Evolutionary conservation across 1,284 basidiomycete genomes (phyloP).

Genomic region (Ganoderma boninense): DNA sequence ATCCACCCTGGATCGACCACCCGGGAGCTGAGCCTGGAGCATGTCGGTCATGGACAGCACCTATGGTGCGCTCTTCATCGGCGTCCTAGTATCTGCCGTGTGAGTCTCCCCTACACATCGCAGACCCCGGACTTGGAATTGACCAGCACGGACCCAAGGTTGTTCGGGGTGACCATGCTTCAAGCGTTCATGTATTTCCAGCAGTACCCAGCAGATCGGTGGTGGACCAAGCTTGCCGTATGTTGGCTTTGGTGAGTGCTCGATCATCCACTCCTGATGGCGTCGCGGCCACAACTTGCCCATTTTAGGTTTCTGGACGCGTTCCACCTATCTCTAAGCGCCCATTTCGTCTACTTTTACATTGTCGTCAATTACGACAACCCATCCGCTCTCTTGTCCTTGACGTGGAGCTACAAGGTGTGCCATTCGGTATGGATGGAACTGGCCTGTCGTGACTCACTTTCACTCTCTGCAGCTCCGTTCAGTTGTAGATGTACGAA

Average conservation of each 20-base stretch:
- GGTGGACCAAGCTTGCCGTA: conserved; percentile 48
- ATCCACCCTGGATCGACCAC: conserved; percentile 8
- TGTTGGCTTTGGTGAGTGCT: conserved; percentile 36
- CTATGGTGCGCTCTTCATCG: conserved; percentile 36
- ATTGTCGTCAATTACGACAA: conserved; percentile 34
- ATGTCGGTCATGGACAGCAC: conserved; percentile 34
- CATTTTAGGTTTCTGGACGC: conserved; percentile 37
- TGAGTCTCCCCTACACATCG: conserved; percentile 13
- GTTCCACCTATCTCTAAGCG: conserved; percentile 33
- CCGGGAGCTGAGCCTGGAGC: conserved; percentile 5
- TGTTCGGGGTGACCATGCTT: conserved; percentile 50
- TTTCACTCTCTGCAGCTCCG: conserved; percentile 23
- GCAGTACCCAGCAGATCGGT: conserved; percentile 47
- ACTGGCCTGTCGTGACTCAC: background rate
- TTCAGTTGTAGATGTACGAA: conserved; percentile 33
- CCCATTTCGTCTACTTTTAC: conserved; percentile 37
- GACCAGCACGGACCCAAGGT: conserved; percentile 33
- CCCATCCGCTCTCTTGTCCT: conserved; percentile 25
- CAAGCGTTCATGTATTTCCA: conserved; percentile 51
- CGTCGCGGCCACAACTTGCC: background rate
- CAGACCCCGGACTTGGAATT: background rate
- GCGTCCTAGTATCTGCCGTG: conserved; percentile 35
- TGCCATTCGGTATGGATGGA: background rate
- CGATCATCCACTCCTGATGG: background rate
- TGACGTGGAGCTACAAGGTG: conserved; percentile 40